Base-by-base conservation (phyloP, 1,284 basidiomycete genomes). In the Austroboletus novae-zelandiae region DNA sequence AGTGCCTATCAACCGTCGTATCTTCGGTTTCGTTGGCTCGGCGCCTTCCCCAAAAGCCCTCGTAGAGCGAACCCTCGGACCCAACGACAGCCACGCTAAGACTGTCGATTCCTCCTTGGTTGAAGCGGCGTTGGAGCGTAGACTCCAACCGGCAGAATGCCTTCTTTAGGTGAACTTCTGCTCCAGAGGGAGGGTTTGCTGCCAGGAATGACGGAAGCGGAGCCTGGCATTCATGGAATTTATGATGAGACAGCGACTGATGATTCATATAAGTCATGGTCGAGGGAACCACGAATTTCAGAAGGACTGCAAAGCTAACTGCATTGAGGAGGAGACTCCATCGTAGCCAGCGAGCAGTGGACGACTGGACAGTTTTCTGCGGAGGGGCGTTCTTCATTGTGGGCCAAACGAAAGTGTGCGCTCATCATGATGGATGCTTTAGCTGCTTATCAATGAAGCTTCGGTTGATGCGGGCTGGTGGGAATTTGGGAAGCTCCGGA, bases 1-100 rank as follows among this genome's bases (percentile, higher is more conserved):
- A 73, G 57, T 79, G 56, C 32, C 69, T 66, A 15, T 71, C 62
- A 5, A 73, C 65, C 0, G 56, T 61, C 8, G 51, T 32, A 14
- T 25, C 41, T 5, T 59, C 59, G 5, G 73, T 67, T 55, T 77
- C 77, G 52, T 80, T 79, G n/a, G 72, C 76, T 40, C 69, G 66
- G 32, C 71, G 60, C 8, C 20, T 46, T 48, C 66, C 68, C 52
- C 53, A 58, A 31, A 61, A 59, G 3, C 57, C 48, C 23, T 66
- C 59, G 42, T 56, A 70, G 18, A 68, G 54, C 2, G 64, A 52
- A 5, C 64, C 67, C 5, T 57, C 46, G 5, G 66, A 60, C 3
- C 43, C 54, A 8, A 68, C 63, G 13, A 68, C 47, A 15, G 63
- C 68, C 32, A 66, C 53, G 10, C 60, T 61, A n/a, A 68, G 51